Conservation (phyloP, 768 basidiomycete species). For the Kwoniella newhampshirensis region DNA sequence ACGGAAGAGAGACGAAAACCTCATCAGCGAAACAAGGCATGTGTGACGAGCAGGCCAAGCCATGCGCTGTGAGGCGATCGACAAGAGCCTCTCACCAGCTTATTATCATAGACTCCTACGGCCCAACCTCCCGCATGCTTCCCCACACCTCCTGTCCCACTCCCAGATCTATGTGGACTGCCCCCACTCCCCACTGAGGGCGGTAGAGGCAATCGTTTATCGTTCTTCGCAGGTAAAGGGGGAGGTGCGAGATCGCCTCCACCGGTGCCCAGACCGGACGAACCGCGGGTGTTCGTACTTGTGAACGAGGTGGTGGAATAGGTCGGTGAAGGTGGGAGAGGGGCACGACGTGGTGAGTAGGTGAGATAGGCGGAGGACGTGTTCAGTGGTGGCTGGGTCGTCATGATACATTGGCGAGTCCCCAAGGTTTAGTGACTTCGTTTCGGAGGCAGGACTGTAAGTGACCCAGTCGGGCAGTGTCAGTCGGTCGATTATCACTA, state of each 20-base stretch:
- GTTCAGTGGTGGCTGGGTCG: constrained; percentile 2
- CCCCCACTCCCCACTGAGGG: neutral
- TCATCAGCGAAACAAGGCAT: neutral
- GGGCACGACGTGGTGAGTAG: constrained; percentile 16
- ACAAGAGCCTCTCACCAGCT: constrained; percentile 41
- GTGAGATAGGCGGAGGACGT: neutral
- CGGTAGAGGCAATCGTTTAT: constrained; percentile 8
- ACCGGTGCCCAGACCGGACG: constrained; percentile 6
- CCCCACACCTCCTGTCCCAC: neutral
- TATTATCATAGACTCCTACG: constrained; percentile 48
- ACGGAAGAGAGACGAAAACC: neutral
- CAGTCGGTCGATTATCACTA: too few relatives aligned
- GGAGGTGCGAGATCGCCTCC: constrained; percentile 12
- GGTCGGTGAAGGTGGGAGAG: constrained; percentile 22
- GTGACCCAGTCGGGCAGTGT: too few relatives aligned
- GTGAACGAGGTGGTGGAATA: constrained; percentile 19
- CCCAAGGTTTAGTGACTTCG: too few relatives aligned
- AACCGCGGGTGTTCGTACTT: constrained; percentile 7
- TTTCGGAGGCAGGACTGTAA: too few relatives aligned
- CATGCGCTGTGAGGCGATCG: neutral
- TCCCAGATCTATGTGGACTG: constrained; percentile 17
- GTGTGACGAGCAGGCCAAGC: neutral
- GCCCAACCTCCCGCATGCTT: constrained; percentile 13
- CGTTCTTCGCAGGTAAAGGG: constrained; percentile 21
- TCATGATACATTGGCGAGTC: too few relatives aligned